These are phyloP conservation scores for Plenodomus biglobosus DNA, from an alignment of 2,329 filamentous ascomycete genomes.

Conservation along the genomic window DNA sequence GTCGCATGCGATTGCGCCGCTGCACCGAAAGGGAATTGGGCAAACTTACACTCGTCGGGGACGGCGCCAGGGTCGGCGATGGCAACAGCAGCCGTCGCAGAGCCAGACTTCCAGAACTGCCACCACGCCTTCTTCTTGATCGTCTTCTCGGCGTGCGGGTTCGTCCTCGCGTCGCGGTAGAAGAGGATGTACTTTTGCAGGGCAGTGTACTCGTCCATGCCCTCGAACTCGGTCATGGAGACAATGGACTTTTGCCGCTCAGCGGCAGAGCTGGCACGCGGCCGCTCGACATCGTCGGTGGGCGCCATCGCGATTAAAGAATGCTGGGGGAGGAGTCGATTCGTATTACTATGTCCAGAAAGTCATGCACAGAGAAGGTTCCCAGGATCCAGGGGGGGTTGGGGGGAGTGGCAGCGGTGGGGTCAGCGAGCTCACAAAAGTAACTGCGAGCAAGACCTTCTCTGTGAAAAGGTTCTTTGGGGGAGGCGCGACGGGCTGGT, in stretches of 20 bases:
- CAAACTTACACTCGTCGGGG: conserved; percentile 56
- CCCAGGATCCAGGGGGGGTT: conserved; percentile 25
- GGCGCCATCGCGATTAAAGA: conserved; percentile 29
- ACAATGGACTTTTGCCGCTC: conserved; percentile 42
- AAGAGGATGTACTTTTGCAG: conserved; percentile 69
- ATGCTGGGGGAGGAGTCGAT: conserved; percentile 12
- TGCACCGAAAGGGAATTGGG: not conserved
- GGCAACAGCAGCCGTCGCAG: conserved; percentile 29
- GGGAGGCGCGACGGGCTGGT: conserved; percentile 24
- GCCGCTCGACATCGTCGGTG: conserved; percentile 41
- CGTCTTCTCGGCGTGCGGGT: conserved; percentile 47
- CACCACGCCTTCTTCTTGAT: conserved; percentile 59
- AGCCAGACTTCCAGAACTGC: conserved; percentile 57
- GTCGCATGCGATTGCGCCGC: not conserved
- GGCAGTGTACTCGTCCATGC: conserved; percentile 64
- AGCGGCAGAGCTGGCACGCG: conserved; percentile 31
- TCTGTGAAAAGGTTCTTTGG: conserved; percentile 25
- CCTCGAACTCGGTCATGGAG: conserved; percentile 44
- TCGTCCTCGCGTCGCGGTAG: conserved; percentile 62
- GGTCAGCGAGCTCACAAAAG: conserved; percentile 31
- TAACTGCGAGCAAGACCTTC: conserved; percentile 34
- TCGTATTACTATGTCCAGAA: conserved; percentile 18
- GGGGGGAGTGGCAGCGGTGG: conserved; percentile 15
- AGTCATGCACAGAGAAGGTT: conserved; percentile 33
- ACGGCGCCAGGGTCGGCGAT: conserved; percentile 46